Conservation (phyloP, 1,284 basidiomycete species). For the Irpex lacteus region DNA sequence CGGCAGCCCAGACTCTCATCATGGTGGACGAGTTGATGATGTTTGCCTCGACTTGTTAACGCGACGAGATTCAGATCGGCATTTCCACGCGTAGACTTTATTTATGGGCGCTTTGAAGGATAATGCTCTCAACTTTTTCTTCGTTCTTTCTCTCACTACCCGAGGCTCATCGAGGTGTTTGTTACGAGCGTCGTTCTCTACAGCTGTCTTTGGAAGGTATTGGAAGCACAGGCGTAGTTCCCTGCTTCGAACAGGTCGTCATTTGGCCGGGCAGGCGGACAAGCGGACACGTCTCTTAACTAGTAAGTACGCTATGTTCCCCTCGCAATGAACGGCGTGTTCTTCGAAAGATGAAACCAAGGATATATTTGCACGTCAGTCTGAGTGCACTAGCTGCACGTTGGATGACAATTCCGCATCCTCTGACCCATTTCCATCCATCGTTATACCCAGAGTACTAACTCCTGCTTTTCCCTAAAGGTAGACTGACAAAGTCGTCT, state of each 20-base stretch:
- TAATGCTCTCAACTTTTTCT: no score
- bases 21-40: no score
- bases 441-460: background rate
- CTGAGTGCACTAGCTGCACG: constrained; percentile 32
- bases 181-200: no score
- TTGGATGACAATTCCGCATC: constrained; percentile 28
- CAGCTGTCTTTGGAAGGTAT: no score
- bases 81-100: no score
- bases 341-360: constrained; percentile 32
- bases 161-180: no score
- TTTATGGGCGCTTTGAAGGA: no score
- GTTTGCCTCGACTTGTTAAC: no score
- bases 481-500: background rate
- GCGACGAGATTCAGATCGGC: no score
- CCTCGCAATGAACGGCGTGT: background rate
- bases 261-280: background rate
- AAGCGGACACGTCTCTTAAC: background rate
- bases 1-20: no score
- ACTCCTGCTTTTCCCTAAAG: background rate
- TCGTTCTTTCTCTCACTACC: no score
- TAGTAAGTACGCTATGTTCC: background rate
- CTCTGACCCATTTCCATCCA: constrained; percentile 13
- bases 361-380: constrained; percentile 54
- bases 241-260: background rate
- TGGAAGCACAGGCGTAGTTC: no score